Base-by-base conservation (phyloP, 192 early-diverging fungal species). In the Coemansia sp. region DNA sequence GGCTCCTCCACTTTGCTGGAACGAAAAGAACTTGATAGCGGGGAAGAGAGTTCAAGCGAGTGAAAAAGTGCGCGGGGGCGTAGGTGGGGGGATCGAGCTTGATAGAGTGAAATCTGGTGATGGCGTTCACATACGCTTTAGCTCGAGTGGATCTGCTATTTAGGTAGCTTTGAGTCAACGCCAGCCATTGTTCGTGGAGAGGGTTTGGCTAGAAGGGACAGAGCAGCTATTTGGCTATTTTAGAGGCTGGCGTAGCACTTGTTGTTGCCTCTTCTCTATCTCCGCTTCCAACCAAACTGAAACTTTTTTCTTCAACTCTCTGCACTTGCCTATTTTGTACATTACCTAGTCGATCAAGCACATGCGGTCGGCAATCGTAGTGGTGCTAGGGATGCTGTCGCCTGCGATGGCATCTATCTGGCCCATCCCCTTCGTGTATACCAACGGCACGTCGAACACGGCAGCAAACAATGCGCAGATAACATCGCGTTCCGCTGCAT, bases 401-500 rank as follows among this genome's bases (percentile, higher is more conserved):
- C 59, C 35, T 19, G 77, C 42, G 9, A 42, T 72, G 28, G 82
- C 70, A 8, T 73, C 67, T 3, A 49, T 75, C n/a, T 86, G 84
- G 84, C 84, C 84, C 8, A 49, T 79, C 38, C 84, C 84, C 9
- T 46, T 52, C 5, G 64, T 59, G 26, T 69, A 66, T 42, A 38
- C 40, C 19, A 69, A 49, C 9, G 77, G 80, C 16, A 79, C 64
- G 46, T 67, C 75, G 40, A 81, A 77, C 23, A 85, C 86, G 10
- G 66, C 86, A 9, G 77, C 79, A 23, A 65, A 66, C 6, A 64
- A 23, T 33, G 13, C 47, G 23, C 43, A 63, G 42, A 83, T 83
- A 26, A 75, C 82, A 26, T 66, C 74, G 47, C 75, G 71, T 32
- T 85, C 86, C 72, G 77, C 81, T 16, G 63, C 82, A 21, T 85